Percentiles rank a stretch among this genome's conserved stretches.
Evolutionary conservation across 139 green algal species (phyloP).

Genomic region (Marvania coccoides): DNA sequence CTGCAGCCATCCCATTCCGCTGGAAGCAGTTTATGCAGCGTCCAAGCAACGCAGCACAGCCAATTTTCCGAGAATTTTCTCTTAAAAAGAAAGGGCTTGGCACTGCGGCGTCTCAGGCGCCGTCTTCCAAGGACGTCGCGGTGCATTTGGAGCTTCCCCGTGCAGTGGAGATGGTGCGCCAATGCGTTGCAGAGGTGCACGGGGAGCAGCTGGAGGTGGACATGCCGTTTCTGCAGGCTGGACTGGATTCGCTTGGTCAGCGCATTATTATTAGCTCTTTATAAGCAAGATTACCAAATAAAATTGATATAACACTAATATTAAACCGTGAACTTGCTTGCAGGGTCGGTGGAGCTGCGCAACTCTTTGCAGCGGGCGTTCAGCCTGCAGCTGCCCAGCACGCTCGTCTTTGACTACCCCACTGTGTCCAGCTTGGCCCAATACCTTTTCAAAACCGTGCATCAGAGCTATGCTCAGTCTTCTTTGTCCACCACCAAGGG

Average conservation of each 20-base stretch:
- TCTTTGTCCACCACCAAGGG: too few relatives aligned
- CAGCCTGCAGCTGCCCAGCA: slow-evolving; percentile 22
- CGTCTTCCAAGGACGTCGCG: background rate
- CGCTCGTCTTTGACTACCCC: slow-evolving; percentile 46
- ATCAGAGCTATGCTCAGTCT: background rate
- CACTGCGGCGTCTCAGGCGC: background rate
- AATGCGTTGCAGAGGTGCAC: background rate
- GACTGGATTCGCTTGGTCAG: slow-evolving; percentile 24
- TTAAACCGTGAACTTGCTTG: too few relatives aligned
- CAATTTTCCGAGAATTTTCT: background rate
- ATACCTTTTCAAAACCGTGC: background rate
- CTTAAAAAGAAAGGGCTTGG: background rate
- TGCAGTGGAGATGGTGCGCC: background rate
- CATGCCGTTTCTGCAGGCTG: slow-evolving; percentile 17
- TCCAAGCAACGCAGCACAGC: background rate
- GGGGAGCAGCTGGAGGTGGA: background rate
- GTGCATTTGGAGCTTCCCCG: too few relatives aligned
- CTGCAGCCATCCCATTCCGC: background rate
- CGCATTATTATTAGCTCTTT: too few relatives aligned
- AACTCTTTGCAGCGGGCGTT: slow-evolving; percentile 9
- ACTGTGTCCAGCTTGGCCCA: slow-evolving; percentile 21
- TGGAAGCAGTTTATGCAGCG: background rate
- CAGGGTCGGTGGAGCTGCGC: slow-evolving; percentile 6
- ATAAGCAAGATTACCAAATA: too few relatives aligned
- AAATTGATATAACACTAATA: too few relatives aligned